Base-by-base conservation (phyloP, 192 early-diverging fungal genomes). In the Coemansia sp. region DNA sequence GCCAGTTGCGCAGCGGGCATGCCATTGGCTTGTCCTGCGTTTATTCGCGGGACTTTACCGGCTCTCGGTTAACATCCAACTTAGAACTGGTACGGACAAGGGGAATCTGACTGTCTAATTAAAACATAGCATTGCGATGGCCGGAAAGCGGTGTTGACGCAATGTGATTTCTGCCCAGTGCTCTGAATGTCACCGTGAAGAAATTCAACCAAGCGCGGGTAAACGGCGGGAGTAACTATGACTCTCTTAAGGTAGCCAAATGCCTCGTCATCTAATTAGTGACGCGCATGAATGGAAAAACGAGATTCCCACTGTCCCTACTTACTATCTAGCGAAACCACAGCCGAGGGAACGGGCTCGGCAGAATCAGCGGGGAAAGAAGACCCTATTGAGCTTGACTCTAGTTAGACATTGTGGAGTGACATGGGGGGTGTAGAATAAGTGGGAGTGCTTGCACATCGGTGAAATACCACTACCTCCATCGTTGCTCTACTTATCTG, bases 111-210 rank as follows among this genome's bases (percentile, higher is more conserved):
- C 84, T 87, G 87, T 89, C 87, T 89, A 89, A 89, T 89, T 88
- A 89, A 89, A 89, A 89, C 85, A 89, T 89, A 89, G 85, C 88
- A 88, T 89, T 89, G 87, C 83, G 85, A 89, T 86, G 83, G 84
- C 85, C 87, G 82, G 77, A 82, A 83, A 82, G 67, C 82, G 83
- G 86, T 88, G 83, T 87, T 88, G 85, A 87, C 85, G 82, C 86
- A 89, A 89, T 87, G 88, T 89, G 87, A 87, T 88, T 89, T 88
- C 87, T 89, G 87, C 87, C 88, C 86, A 87, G 85, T 89, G 87
- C 89, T 89, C 88, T 88, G 83, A 88, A 89, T 89, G 87, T 89
- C 86, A 88, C 88, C 85, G 87, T 89, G 86, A 87, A 87, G 87
- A 88, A 86, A 87, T 87, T 87, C 85, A 83, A 83, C 69, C 64